phyloP scores from a whole-genome alignment of 257 asterid species.

The Solanum chilense region DNA sequence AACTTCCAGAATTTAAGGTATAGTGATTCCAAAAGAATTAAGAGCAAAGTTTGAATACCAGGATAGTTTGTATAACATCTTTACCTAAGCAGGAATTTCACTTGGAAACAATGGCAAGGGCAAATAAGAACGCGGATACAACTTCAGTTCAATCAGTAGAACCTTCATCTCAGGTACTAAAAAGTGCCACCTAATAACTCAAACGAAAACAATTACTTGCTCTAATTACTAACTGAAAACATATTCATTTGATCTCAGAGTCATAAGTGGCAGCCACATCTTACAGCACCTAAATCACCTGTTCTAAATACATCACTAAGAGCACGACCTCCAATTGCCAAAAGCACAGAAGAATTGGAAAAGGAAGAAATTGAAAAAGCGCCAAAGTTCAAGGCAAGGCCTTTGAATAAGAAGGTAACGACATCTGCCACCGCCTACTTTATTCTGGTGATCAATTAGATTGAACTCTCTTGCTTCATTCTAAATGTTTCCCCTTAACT shows the following conservation, averaged over 20 bases:
- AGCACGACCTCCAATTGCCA: constrained; percentile 72
- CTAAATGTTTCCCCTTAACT: background rate
- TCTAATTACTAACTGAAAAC: background rate
- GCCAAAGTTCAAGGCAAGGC: constrained; percentile 90
- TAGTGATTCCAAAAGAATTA: background rate
- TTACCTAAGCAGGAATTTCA: constrained; percentile 65
- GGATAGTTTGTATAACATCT: background rate
- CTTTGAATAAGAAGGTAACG: constrained; percentile 73
- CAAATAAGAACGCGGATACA: constrained; percentile 57
- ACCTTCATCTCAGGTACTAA: constrained; percentile 37
- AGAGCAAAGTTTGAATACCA: background rate
- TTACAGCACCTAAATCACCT: constrained; percentile 85
- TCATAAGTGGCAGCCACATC: constrained; percentile 58
- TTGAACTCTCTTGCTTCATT: background rate
- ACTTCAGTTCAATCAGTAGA: constrained; percentile 55
- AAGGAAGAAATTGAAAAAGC: constrained; percentile 61
- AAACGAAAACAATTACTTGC: background rate
- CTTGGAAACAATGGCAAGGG: constrained; percentile 85
- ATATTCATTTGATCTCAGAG: constrained; percentile 27
- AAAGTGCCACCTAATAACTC: background rate
- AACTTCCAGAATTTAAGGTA: constrained; percentile 81
- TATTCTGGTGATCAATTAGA: background rate
- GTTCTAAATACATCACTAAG: constrained; percentile 65
- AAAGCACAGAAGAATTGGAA: constrained; percentile 62
- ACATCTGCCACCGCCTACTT: background rate